Evolutionary conservation across 1,284 basidiomycete species (phyloP).

Genomic region (Microbotryum lychnidis-dioicae): DNA sequence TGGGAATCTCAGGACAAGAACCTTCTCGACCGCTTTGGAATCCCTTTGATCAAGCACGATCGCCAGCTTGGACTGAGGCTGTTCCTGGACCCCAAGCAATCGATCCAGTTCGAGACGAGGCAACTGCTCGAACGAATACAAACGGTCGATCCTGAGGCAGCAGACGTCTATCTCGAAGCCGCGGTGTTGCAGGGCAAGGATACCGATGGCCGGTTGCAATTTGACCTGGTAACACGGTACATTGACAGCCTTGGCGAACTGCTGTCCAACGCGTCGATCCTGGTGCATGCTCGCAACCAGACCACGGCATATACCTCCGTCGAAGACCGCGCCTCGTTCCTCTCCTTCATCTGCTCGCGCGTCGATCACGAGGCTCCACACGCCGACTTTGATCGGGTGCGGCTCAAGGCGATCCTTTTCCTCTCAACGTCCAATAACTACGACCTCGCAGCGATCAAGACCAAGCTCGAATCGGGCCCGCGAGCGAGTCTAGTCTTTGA

Average conservation of each 20-base stretch:
- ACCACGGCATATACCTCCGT: background rate
- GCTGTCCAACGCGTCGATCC: conserved; percentile 39
- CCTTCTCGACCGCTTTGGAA: conserved; percentile 61
- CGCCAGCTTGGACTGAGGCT: conserved; percentile 59
- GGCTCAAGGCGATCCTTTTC: conserved; percentile 68
- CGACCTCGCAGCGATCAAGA: conserved; percentile 49
- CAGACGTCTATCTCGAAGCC: conserved; percentile 66
- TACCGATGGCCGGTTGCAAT: conserved; percentile 35
- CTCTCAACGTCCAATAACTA: conserved; percentile 65
- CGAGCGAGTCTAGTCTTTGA: conserved; percentile 53
- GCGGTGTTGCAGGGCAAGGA: conserved; percentile 63
- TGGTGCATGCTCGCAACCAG: conserved; percentile 23
- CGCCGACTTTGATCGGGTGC: conserved; percentile 46
- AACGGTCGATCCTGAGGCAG: conserved; percentile 46
- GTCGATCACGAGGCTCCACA: conserved; percentile 33
- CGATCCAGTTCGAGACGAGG: conserved; percentile 48
- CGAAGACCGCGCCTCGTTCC: conserved; percentile 43
- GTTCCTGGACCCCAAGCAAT: conserved; percentile 49
- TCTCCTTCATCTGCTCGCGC: conserved; percentile 56
- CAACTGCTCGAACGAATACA: conserved; percentile 40
- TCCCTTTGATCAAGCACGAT: conserved; percentile 69
- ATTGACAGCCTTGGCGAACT: conserved; percentile 15
- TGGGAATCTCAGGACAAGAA: conserved; percentile 53
- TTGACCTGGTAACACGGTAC: conserved; percentile 28
- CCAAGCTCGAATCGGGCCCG: conserved; percentile 48